A percentile compares a stretch with the other conserved stretches of the same genome.
phyloP scores from a whole-genome alignment of 495 filamentous ascomycete genomes.

The Hypoxylon crocopeplum region DNA sequence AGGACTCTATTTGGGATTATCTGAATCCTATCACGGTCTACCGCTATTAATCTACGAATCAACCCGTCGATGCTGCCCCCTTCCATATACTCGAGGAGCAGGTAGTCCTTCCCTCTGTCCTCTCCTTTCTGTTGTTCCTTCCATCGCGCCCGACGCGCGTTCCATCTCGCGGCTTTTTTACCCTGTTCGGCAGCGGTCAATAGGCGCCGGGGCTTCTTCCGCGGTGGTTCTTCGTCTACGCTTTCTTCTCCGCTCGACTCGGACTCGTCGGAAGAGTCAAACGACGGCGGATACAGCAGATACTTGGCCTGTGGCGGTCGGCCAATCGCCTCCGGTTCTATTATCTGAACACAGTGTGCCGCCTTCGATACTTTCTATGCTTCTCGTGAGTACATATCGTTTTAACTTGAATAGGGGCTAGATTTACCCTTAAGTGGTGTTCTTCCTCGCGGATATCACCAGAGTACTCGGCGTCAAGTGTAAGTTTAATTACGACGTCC shows the following conservation, averaged over 20 bases:
- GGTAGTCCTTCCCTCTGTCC: conserved; percentile 7
- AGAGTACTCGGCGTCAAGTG: background rate
- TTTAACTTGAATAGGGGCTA: background rate
- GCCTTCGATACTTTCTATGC: conserved; percentile 6
- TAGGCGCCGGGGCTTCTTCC: too few species aligned
- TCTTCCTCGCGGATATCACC: conserved; percentile 7
- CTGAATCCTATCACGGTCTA: background rate
- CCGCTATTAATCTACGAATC: background rate
- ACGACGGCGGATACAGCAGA: too few species aligned
- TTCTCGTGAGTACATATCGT: background rate
- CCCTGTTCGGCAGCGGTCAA: too few species aligned
- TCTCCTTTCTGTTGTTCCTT: background rate
- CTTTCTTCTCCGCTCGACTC: conserved; percentile 27
- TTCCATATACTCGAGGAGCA: conserved; percentile 21
- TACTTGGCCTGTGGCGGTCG: background rate
- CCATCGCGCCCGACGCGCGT: too few species aligned
- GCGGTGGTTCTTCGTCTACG: background rate
- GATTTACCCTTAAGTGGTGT: background rate
- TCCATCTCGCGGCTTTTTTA: too few species aligned
- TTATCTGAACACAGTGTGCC: conserved; percentile 14
- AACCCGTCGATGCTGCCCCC: conserved; percentile 9
- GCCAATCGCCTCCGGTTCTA: background rate
- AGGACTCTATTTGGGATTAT: conserved; percentile 16
- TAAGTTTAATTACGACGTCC: conserved; percentile 16
- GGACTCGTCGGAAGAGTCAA: conserved; percentile 7